Evolutionary conservation across 345 rosid species (phyloP).

Genomic region (Gossypium anomalum): DNA sequence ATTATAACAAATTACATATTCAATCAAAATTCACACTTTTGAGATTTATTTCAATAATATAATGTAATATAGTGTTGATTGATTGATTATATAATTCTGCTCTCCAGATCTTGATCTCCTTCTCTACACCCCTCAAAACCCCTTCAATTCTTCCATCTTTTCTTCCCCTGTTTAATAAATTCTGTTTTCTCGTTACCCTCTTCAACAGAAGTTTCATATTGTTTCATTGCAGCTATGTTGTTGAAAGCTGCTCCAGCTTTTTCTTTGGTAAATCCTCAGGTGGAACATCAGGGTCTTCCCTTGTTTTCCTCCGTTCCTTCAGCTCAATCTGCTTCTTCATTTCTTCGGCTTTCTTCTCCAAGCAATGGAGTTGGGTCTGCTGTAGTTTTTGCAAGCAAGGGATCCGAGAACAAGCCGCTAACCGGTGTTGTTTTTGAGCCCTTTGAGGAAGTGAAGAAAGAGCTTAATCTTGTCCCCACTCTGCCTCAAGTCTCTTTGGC

Average conservation of each 20-base stretch:
- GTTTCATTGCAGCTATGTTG: constrained; percentile 30
- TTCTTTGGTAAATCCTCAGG: constrained; percentile 33
- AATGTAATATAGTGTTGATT: too few species aligned
- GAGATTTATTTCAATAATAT: too few species aligned
- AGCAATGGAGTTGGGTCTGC: constrained; percentile 21
- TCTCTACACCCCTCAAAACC: background rate
- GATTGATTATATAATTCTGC: too few species aligned
- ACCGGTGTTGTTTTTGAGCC: constrained; percentile 87
- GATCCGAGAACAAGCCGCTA: constrained; percentile 32
- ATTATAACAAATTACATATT: too few species aligned
- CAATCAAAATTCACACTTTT: too few species aligned
- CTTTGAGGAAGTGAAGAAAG: constrained; percentile 88
- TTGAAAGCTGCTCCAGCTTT: constrained; percentile 37
- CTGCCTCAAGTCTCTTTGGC: constrained; percentile 75
- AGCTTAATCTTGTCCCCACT: constrained; percentile 79
- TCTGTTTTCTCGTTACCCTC: background rate
- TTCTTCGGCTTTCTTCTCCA: constrained; percentile 24
- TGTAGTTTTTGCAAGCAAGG: constrained; percentile 29
- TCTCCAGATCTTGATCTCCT: background rate
- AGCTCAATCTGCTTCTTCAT: background rate
- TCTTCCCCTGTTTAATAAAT: background rate
- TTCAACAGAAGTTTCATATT: background rate
- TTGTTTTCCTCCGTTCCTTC: constrained; percentile 24
- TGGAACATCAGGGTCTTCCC: constrained; percentile 20
- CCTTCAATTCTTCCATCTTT: background rate